These are phyloP conservation scores for Setomelanomma holmii DNA, from an alignment of 2,329 filamentous ascomycete species.

Conservation along the genomic window DNA sequence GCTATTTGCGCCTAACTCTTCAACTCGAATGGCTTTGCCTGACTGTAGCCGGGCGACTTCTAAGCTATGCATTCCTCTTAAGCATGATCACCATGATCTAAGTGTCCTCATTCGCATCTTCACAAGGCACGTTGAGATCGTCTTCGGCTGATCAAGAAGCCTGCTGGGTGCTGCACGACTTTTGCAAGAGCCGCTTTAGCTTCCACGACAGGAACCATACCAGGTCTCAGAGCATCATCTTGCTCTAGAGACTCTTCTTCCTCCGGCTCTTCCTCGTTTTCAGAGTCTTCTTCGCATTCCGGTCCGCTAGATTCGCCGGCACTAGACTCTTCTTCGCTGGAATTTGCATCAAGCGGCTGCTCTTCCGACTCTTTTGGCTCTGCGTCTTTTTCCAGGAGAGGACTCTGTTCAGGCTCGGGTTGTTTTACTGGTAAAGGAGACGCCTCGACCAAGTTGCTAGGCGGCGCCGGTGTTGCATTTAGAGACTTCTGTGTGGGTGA, in stretches of 20 bases:
- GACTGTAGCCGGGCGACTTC: too few relatives aligned
- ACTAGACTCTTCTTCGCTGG: neutral
- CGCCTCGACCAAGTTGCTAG: too few relatives aligned
- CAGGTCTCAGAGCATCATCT: neutral
- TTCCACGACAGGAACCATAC: neutral
- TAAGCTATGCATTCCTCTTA: too few relatives aligned
- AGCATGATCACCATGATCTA: too few relatives aligned
- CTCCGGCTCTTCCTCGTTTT: neutral
- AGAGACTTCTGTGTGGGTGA: neutral
- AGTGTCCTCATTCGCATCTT: neutral
- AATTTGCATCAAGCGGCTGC: neutral
- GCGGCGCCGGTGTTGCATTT: neutral
- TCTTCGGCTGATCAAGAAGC: conserved; percentile 1
- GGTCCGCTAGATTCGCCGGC: neutral
- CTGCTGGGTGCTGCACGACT: conserved; percentile 3
- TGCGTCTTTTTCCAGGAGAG: too few relatives aligned
- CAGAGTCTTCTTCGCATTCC: neutral
- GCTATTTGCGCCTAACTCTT: too few relatives aligned
- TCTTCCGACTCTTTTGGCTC: neutral
- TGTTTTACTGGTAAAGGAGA: too few relatives aligned
- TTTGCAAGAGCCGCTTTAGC: neutral
- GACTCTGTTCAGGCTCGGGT: too few relatives aligned
- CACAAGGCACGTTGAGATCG: neutral
- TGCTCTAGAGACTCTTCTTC: neutral
- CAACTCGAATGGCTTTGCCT: too few relatives aligned